Evolutionary conservation across 371 early-diverging fungal genomes (phyloP), one percentile per base, ranked within the genome.

Genomic region (Sporodiniella umbellata): DNA sequence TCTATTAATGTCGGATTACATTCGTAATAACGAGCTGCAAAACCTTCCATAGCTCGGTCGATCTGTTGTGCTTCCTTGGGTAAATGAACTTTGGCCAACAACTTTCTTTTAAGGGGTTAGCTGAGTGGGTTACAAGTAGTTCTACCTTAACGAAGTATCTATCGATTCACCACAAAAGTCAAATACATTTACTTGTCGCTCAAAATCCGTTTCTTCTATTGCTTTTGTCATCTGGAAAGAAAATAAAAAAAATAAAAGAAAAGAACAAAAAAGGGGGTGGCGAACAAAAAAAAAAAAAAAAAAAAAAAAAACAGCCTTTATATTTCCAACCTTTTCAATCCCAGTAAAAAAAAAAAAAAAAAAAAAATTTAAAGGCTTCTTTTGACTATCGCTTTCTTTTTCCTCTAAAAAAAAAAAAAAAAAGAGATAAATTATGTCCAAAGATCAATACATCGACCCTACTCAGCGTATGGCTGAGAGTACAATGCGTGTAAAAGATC

Each of bases 51-150:
- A 14, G 95, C 86, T 15, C 95, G 80, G 53, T 95, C 94, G 50
- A 95, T 95, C 54, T 93, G 87, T 68, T 95, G 95, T 26, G 88
- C 79, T 67, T 97, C 97, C 48, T 89, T 88, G 4, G 93, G 93
- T 30, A 97, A 76, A 48, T 81, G 75, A 35, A 92, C 89, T 56
- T 81, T 77, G 42, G 82, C 72, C 39, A 92, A 66, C 33, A 92
- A 75, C 67, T 85, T 87, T 51, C 91, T 86, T 40, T n/a, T 19
- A 38, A 37, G 17, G 48, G 39, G 35, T 42, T 44, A 12, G 4
- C 10, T 33, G 14, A 24, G 39, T 44, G 12, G 40, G n/a, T 33
- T 6, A 11, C 37, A 37, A 14, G 11, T 37, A 18, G 3, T 14
- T 60, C n/a, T 75, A 85, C 85, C 85, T 81, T 52, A 90, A 70